phyloP scores from a whole-genome alignment of 2,329 filamentous ascomycete genomes.

The Alternaria triticina region DNA sequence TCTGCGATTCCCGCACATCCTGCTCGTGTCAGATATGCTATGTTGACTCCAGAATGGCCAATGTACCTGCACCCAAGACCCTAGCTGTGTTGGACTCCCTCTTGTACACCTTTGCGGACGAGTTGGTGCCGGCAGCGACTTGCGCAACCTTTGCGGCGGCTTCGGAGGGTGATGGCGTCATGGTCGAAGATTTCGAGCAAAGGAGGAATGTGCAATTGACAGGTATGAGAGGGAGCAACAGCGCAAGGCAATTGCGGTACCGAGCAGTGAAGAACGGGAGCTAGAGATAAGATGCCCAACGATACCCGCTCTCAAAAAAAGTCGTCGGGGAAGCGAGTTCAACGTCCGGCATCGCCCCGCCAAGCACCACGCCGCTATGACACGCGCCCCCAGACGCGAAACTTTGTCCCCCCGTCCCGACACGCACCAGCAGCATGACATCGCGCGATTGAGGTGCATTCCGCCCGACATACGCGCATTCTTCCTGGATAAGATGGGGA shows the following conservation, averaged over 20 bases:
- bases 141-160: slow-evolving; percentile 38
- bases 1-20: slow-evolving; percentile 93
- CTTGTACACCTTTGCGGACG: slow-evolving; percentile 68
- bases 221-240: slow-evolving; percentile 10
- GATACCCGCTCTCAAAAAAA: slow-evolving; percentile 13
- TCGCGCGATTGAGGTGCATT: not conserved
- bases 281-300: slow-evolving; percentile 11
- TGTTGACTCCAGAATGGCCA: not conserved
- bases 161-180: slow-evolving; percentile 40
- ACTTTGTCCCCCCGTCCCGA: not conserved
- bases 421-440: not conserved
- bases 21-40: slow-evolving; percentile 49
- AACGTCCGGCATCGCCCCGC: slow-evolving; percentile 11
- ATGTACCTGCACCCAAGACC: slow-evolving; percentile 89
- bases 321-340: slow-evolving; percentile 14
- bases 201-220: not conserved
- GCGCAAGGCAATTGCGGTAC: slow-evolving; percentile 18
- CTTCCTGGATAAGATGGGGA: too few relatives aligned
- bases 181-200: slow-evolving; percentile 9
- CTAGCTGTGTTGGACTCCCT: slow-evolving; percentile 89
- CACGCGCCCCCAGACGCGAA: not conserved
- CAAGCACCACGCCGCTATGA: slow-evolving; percentile 5
- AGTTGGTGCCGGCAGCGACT: slow-evolving; percentile 37
- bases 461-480: not conserved
- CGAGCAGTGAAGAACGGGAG: slow-evolving; percentile 6